Base-by-base conservation (phyloP, 495 filamentous ascomycete species). In the Choiromyces venosus region DNA sequence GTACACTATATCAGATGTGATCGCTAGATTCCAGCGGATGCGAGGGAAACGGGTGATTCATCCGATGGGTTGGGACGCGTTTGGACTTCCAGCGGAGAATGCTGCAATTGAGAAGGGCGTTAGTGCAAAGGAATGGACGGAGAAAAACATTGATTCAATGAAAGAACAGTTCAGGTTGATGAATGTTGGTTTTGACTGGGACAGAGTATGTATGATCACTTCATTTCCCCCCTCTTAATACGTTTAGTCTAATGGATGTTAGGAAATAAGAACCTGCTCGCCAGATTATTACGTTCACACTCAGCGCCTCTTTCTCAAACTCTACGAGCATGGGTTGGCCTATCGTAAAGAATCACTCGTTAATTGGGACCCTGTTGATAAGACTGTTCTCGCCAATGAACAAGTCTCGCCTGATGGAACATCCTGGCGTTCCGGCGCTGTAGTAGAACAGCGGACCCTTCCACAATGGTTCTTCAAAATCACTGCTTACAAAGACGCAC, bases 11-110 rank as follows among this genome's bases (percentile, higher is more conserved):
- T 91, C 93, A 46, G 93, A 97, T 83, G 90, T 93, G 4, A 82
- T 97, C 39, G 88, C 92, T 21, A 86, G 93, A 19, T 96, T 91
- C 77, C 88, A 90, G 76, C 87, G 86, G 12, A 90, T 96, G 85
- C 88, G 89, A 69, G 93, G 93, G 4, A 85, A 89, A 80, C 83
- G 91, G 69, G 93, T 96, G 39, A 81, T 96, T 35, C 87, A 95
- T 68, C 93, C 93, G 37, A 96, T 97, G 88, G 93, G 92, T 4
- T 97, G 93, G 93, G 93, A 97, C 85, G 92, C 92, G 29, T 96
- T 97, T 81, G 93, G 93, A 4, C 84, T 97, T 61, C 93, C 93
- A 12, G 93, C 93, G 44, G 93, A 97, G 83, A 97, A 97, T 83
- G 93, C 93, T 25, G 93, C 93, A n/a, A 94, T 96, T 73, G 92